Evolutionary conservation across 1,284 basidiomycete genomes (phyloP).

Genomic region (Cryptococcus jaspeensis): DNA sequence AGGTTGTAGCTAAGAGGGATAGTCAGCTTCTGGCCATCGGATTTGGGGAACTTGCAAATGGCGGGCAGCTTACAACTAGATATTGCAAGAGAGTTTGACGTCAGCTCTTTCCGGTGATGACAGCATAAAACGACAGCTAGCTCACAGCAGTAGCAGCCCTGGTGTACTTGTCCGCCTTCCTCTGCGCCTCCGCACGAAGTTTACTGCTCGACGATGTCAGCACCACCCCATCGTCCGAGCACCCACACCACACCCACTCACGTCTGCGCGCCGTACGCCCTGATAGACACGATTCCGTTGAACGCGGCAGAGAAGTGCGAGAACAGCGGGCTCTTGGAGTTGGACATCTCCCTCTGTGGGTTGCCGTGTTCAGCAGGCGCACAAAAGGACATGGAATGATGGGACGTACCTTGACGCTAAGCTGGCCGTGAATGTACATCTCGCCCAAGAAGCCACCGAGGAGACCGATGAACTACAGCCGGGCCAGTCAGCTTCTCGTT

Average conservation of each 20-base stretch:
- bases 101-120: not conserved
- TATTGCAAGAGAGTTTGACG: not conserved
- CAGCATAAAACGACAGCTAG: not conserved
- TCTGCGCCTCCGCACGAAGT: constrained; percentile 40
- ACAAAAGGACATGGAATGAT: not conserved
- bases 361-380: not conserved
- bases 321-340: constrained; percentile 64
- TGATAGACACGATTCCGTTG: constrained; percentile 59
- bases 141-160: constrained; percentile 41
- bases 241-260: constrained; percentile 3
- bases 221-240: not conserved
- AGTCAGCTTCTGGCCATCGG: no score
- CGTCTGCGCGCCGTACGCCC: constrained; percentile 50
- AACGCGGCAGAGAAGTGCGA: constrained; percentile 69
- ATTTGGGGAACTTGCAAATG: no score
- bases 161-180: constrained; percentile 50
- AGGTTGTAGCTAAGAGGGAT: constrained; percentile 40
- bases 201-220: constrained; percentile 12
- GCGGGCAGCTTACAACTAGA: constrained; percentile 20
- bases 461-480: constrained; percentile 46
- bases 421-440: constrained; percentile 65
- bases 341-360: constrained; percentile 60
- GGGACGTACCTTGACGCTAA: constrained; percentile 62
- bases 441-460: constrained; percentile 56
- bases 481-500: not conserved